Conservation (phyloP, 345 rosid species). For the Orychophragmus violaceus region DNA sequence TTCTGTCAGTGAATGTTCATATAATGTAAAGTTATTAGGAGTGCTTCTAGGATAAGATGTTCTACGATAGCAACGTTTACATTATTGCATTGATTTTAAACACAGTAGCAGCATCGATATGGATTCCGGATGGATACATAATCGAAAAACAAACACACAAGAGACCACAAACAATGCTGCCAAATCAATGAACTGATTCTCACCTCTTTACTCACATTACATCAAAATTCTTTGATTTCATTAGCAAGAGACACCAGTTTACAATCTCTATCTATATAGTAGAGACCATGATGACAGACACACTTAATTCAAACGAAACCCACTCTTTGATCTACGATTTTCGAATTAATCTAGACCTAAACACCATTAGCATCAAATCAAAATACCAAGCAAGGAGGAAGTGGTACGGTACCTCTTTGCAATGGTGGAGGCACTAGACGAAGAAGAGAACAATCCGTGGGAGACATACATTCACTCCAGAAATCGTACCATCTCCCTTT, state of each 20-base stretch:
- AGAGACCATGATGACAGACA: not conserved
- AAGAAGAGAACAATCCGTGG: constrained; percentile 90
- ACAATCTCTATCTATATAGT: not conserved
- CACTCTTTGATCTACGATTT: not conserved
- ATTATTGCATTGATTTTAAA: not conserved
- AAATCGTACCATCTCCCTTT: constrained; percentile 97
- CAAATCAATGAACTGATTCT: not conserved
- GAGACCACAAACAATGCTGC: too few relatives aligned
- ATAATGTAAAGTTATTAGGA: not conserved
- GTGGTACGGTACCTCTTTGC: constrained; percentile 60
- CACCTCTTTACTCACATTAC: not conserved
- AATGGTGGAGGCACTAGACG: constrained; percentile 91
- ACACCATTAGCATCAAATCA: too few relatives aligned
- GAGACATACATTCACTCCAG: constrained; percentile 98
- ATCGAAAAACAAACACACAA: not conserved
- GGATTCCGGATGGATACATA: not conserved
- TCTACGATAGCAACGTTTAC: not conserved
- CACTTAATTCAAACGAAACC: not conserved
- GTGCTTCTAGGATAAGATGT: not conserved
- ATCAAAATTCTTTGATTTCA: not conserved
- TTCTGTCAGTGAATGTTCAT: not conserved
- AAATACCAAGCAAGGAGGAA: too few relatives aligned
- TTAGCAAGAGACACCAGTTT: not conserved
- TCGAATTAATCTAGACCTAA: too few relatives aligned
- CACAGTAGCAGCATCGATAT: not conserved